Evolutionary conservation across 768 basidiomycete genomes (phyloP).

Genomic region (Naematelia aurantialba): DNA sequence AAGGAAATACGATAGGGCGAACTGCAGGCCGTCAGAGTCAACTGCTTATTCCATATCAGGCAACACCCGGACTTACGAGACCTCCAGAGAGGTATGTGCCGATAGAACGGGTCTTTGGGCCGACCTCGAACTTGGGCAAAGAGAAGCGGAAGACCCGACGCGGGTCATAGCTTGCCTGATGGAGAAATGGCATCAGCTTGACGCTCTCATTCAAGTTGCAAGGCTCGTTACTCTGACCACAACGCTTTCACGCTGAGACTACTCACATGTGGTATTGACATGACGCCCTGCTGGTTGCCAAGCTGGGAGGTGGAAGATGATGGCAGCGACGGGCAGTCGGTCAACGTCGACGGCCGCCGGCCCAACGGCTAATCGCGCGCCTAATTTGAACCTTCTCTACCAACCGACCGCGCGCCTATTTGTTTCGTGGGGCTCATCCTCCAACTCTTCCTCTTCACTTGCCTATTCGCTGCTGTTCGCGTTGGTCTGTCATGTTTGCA

Average conservation of each 20-base stretch:
- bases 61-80: constrained; percentile 62
- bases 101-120: constrained; percentile 71
- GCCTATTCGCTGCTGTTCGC: too few relatives aligned
- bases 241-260: neutral
- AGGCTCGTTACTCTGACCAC: too few relatives aligned
- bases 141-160: constrained; percentile 81
- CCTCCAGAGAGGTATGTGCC: constrained; percentile 90
- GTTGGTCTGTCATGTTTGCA: too few relatives aligned
- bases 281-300: neutral
- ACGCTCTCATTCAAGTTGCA: too few relatives aligned
- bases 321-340: neutral
- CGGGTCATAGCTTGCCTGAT: constrained; percentile 71
- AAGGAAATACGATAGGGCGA: constrained; percentile 90
- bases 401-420: too few relatives aligned
- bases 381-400: too few relatives aligned
- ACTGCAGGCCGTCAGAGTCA: constrained; percentile 55
- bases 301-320: neutral
- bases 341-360: too few relatives aligned
- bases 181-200: neutral
- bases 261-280: constrained; percentile 8
- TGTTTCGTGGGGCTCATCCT: too few relatives aligned
- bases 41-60: neutral
- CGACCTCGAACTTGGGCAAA: constrained; percentile 67
- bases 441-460: too few relatives aligned
- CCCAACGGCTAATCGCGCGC: too few relatives aligned